phyloP scores from a whole-genome alignment of 495 filamentous ascomycete genomes.

The Aspergillus steynii region DNA sequence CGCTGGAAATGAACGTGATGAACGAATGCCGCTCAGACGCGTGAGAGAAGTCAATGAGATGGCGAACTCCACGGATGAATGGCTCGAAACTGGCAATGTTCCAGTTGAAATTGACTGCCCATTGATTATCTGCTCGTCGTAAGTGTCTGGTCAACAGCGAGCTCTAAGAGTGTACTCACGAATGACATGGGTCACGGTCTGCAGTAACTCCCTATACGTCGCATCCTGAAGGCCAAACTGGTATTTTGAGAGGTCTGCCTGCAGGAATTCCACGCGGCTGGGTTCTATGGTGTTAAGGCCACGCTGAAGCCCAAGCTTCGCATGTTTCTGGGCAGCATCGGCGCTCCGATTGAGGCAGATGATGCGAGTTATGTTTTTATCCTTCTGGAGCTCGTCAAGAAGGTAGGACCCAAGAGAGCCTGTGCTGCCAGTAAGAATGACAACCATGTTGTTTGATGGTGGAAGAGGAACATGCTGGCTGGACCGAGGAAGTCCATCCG shows the following conservation, averaged over 20 bases:
- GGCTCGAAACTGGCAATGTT: conserved; percentile 29
- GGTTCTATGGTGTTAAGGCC: conserved; percentile 1
- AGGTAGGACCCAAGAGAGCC: conserved; percentile 7
- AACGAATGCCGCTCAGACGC: conserved; percentile 39
- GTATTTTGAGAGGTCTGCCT: conserved; percentile 1
- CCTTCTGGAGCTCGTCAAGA: conserved; percentile 1
- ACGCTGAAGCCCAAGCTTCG: background rate
- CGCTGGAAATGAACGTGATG: conserved; percentile 55
- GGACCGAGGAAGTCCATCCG: conserved; percentile 7
- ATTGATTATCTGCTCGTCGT: background rate
- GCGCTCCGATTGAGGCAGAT: conserved; percentile 7
- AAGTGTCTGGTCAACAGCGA: background rate
- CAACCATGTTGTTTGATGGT: conserved; percentile 1
- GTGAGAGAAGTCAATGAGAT: conserved; percentile 50
- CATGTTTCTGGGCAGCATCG: background rate
- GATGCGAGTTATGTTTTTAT: background rate
- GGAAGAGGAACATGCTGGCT: background rate
- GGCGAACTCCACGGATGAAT: conserved; percentile 50
- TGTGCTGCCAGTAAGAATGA: conserved; percentile 2
- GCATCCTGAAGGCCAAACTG: background rate
- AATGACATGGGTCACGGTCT: conserved; percentile 3
- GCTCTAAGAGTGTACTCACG: background rate
- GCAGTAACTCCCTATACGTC: background rate
- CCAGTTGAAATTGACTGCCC: conserved; percentile 7
- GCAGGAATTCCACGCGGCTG: conserved; percentile 1